These are phyloP conservation scores for Epithele typhae DNA, from an alignment of 768 basidiomycete genomes.

Conservation along the genomic window DNA sequence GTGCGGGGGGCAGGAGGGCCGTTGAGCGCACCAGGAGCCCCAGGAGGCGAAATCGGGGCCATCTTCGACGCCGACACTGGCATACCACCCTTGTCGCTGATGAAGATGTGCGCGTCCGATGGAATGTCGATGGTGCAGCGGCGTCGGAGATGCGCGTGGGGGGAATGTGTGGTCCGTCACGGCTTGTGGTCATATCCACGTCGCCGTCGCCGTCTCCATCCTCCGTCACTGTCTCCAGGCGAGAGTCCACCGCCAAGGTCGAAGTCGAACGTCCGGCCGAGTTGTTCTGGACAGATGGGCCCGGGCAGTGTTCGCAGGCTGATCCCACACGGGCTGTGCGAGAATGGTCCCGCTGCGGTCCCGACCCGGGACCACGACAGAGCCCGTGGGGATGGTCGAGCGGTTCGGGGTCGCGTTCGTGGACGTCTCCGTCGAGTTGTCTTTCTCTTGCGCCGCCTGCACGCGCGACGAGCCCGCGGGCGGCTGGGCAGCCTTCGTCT, in stretches of 20 bases:
- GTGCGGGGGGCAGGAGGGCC: constrained; percentile 23
- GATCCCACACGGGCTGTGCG: constrained; percentile 61
- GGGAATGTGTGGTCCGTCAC: constrained; percentile 30
- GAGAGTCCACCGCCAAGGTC: constrained; percentile 44
- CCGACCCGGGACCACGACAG: constrained; percentile 55
- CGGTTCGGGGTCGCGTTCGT: constrained; percentile 54
- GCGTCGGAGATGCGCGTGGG: constrained; percentile 39
- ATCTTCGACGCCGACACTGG: constrained; percentile 61
- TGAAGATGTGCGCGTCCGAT: constrained; percentile 48
- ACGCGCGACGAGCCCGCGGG: constrained; percentile 24
- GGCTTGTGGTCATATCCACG: constrained; percentile 43
- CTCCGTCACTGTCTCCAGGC: constrained; percentile 75
- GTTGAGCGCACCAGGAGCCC: constrained; percentile 78
- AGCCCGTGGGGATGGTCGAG: constrained; percentile 54
- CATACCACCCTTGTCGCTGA: constrained; percentile 41
- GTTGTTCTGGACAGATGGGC: constrained; percentile 21
- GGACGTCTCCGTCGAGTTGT: constrained; percentile 60
- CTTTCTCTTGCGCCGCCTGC: constrained; percentile 53
- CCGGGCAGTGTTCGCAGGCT: constrained; percentile 20
- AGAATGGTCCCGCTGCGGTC: constrained; percentile 77
- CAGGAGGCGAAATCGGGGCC: constrained; percentile 81
- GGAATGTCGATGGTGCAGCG: constrained; percentile 33
- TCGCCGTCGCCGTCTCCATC: constrained; percentile 79
- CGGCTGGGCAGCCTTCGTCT: constrained; percentile 16
- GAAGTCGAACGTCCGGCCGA: constrained; percentile 23